A percentile compares a stretch with the other conserved stretches of the same genome.
These are phyloP conservation scores for Chlorella sp. DNA, from an alignment of 139 green algal species.

Conservation along the genomic window DNA sequence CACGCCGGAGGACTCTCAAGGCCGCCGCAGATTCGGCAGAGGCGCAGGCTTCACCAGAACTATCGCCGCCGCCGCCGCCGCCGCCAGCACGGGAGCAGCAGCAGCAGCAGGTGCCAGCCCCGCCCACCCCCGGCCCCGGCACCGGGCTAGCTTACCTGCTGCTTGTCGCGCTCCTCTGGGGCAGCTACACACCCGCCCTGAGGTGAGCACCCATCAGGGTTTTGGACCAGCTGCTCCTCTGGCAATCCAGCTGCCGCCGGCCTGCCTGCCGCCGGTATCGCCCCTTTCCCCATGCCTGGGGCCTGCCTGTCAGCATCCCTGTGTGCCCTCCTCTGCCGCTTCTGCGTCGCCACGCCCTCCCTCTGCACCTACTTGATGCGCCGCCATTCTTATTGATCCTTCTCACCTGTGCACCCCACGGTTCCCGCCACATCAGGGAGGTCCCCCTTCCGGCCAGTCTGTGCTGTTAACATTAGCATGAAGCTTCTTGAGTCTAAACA, in stretches of 20 bases:
- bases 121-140: background rate
- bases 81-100: background rate
- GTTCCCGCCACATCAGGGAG: background rate
- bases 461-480: no score
- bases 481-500: no score
- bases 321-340: background rate
- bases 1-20: no score
- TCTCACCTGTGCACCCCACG: background rate
- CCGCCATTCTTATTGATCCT: no score
- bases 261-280: background rate
- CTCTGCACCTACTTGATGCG: background rate
- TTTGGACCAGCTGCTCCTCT: no score
- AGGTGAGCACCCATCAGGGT: background rate
- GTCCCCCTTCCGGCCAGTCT: no score
- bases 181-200: constrained; percentile 34
- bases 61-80: background rate
- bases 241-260: no score
- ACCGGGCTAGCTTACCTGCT: constrained; percentile 21
- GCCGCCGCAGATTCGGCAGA: no score
- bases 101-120: background rate
- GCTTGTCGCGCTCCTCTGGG: constrained; percentile 37
- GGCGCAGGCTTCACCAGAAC: no score
- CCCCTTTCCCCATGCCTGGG: background rate
- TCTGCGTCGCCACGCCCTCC: no score
- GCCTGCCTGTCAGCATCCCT: background rate